Base-by-base conservation (phyloP, 2,329 filamentous ascomycete genomes). In the Ophiostoma tasmaniense region DNA sequence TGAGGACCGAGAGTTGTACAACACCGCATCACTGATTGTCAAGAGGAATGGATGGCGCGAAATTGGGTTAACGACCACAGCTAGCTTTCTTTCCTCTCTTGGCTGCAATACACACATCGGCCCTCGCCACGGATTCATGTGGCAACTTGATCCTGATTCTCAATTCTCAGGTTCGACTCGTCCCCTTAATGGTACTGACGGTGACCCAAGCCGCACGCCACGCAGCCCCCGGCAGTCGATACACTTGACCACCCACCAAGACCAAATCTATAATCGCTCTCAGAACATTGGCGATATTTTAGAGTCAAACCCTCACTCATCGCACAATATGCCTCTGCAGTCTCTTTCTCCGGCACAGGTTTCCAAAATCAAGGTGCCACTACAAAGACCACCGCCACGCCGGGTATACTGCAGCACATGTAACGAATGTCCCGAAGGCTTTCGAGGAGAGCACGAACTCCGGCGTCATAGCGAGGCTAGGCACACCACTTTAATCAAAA, bases 381-480 rank as follows among this genome's bases (percentile, higher is more conserved):
- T 84, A 69, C 83, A 84, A 70, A 79, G 83, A 33, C 81, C 82
- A 28, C 85, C 87, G 30, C 17, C 70, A 30, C 66, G 70, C 33
- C 91, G 90, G 76, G 87, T 92, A 71, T 86, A 85, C 75, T 96
- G 93, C 77, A 77, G 79, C 2, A 80, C 86, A 71, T 97, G 92
- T 79, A 84, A 84, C 68, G 89, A 92, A 70, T 86, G 92, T 67
- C 89, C 89, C 0, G 86, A 90, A 35, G 92, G 91, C 55, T 96
- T 96, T 78, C 88, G 92, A 39, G 92, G 93, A 65, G 90, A 93
- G 30, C 92, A 96, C 76, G 93, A 96, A 77, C 83, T 92, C 28
- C 85, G 87, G 52, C 84, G 90, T 30, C 90, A 92, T 73, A 83
- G 84, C 68, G 86, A 87, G 66, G 81, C 83, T 37, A 86, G 91